Conservation (phyloP, 129 eudicot species). For the Kitagawia praeruptora region DNA sequence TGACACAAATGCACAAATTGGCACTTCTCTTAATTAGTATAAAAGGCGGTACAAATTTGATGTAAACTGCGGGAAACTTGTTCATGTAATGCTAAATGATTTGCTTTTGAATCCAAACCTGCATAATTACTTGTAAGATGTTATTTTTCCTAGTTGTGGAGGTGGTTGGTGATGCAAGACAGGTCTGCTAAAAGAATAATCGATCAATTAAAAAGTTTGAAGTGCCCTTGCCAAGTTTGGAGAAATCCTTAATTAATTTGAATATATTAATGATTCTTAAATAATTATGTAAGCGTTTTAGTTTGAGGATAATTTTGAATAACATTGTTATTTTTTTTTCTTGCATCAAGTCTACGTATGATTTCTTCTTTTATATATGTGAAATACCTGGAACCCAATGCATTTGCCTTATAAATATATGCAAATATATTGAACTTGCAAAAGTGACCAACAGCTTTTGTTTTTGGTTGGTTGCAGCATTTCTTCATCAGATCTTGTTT, state of each 20-base stretch:
- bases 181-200: not conserved
- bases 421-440: not conserved
- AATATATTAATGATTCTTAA: not conserved
- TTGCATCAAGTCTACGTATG: not conserved
- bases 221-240: not conserved
- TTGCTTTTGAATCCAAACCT: not conserved
- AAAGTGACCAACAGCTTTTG: not conserved
- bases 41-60: not conserved
- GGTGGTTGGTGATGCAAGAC: not conserved
- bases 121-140: not conserved
- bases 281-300: not conserved
- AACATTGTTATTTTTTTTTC: not conserved
- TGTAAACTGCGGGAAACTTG: not conserved
- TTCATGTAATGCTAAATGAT: not conserved
- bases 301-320: not conserved
- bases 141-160: not conserved
- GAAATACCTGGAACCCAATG: not conserved
- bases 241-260: not conserved
- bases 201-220: not conserved
- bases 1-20: not conserved
- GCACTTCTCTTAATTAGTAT: not conserved
- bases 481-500: conserved; percentile 64
- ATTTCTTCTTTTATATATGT: not conserved
- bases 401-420: not conserved
- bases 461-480: conserved; percentile 33